Evolutionary conservation across 768 basidiomycete genomes (phyloP).

Genomic region (Lyophyllum decastes): DNA sequence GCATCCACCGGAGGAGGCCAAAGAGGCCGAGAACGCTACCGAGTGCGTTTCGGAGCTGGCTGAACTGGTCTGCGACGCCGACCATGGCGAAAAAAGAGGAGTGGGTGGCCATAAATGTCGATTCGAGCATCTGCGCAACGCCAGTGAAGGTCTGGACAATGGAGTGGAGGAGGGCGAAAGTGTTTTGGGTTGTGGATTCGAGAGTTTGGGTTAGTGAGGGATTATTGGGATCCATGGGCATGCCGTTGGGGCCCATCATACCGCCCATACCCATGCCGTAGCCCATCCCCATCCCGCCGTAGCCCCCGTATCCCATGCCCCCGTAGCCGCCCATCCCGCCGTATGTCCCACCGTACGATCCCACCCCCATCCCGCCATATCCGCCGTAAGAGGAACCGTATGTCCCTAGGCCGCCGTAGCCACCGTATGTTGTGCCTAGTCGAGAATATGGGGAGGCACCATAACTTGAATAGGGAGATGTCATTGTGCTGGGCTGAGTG

Average conservation of each 20-base stretch:
- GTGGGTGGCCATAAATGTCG: conserved; percentile 96
- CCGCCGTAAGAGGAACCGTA: conserved; percentile 25
- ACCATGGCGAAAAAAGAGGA: conserved; percentile 96
- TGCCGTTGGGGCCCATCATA: conserved; percentile 47
- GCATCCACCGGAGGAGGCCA: conserved; percentile 86
- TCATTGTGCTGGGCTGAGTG: conserved; percentile 34
- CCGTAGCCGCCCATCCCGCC: conserved; percentile 41
- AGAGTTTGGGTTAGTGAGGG: conserved; percentile 84
- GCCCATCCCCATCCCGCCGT: conserved; percentile 18
- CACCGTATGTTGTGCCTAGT: conserved; percentile 34
- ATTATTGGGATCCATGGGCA: conserved; percentile 49
- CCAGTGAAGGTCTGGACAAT: conserved; percentile 95
- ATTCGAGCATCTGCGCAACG: conserved; percentile 96
- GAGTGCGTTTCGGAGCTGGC: conserved; percentile 86
- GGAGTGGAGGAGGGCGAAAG: conserved; percentile 90
- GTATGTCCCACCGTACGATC: conserved; percentile 25
- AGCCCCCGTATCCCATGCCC: conserved; percentile 30
- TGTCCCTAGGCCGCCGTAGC: conserved; percentile 31
- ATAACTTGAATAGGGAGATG: conserved; percentile 46
- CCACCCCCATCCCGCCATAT: conserved; percentile 35
- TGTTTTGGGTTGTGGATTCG: conserved; percentile 87
- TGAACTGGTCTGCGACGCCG: conserved; percentile 94
- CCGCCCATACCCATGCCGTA: conserved; percentile 39
- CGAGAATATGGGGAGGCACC: conserved; percentile 46
- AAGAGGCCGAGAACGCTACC: conserved; percentile 94